A percentile compares a stretch with the other conserved stretches of the same genome.
phyloP scores from a whole-genome alignment of 768 basidiomycete species.

The Amanita inopinata region DNA sequence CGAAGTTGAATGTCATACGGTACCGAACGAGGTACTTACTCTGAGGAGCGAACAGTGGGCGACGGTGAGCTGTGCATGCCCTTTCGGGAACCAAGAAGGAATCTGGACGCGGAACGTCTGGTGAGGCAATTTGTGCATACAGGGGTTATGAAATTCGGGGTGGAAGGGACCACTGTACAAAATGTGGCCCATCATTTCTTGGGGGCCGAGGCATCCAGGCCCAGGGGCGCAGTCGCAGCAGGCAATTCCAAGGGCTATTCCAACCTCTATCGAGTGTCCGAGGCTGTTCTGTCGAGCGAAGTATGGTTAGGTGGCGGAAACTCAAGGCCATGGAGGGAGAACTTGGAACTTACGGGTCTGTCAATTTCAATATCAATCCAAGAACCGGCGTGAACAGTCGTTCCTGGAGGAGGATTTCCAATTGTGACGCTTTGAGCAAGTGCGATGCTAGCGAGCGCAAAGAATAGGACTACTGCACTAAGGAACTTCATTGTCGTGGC shows the following conservation, averaged over 20 bases:
- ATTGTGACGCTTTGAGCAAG: constrained; percentile 1
- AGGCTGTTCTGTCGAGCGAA: constrained; percentile 1
- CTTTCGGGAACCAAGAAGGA: constrained; percentile 19
- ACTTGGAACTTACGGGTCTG: constrained; percentile 3
- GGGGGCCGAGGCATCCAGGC: constrained; percentile 16
- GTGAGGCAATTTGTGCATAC: constrained; percentile 24
- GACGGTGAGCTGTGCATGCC: constrained; percentile 27
- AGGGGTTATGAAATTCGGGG: constrained; percentile 22
- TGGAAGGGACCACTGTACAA: constrained; percentile 38
- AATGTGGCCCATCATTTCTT: constrained; percentile 27
- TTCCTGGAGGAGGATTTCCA: not conserved
- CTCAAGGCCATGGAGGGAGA: no score
- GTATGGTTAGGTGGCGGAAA: not conserved
- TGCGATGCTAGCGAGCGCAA: not conserved
- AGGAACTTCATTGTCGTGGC: constrained; percentile 2
- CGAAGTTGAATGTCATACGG: no score
- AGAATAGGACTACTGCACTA: not conserved
- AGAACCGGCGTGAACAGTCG: not conserved
- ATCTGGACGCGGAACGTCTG: constrained; percentile 36
- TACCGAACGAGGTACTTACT: constrained; percentile 30
- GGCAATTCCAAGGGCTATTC: constrained; percentile 37
- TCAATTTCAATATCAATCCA: not conserved
- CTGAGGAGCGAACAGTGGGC: constrained; percentile 29
- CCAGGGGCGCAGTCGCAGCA: constrained; percentile 20
- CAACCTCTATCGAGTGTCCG: constrained; percentile 11